Evolutionary conservation across 257 asterid species (phyloP).

Genomic region (Solanum phureja): DNA sequence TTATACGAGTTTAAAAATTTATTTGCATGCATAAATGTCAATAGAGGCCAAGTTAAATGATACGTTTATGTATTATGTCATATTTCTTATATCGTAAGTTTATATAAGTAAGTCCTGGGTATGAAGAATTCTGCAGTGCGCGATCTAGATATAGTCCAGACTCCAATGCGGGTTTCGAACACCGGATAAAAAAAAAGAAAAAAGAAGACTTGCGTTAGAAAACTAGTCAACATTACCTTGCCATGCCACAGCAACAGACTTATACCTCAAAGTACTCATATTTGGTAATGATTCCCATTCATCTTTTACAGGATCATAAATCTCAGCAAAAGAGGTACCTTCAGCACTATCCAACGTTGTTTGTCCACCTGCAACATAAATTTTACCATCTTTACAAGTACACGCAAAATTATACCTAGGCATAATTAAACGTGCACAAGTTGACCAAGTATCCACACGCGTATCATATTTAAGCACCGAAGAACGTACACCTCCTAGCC

Average conservation of each 20-base stretch:
- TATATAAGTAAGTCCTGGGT: not conserved
- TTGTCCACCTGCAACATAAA: conserved; percentile 54
- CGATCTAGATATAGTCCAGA: too few relatives aligned
- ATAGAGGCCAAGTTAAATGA: not conserved
- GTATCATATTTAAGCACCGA: conserved; percentile 37
- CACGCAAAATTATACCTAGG: conserved; percentile 50
- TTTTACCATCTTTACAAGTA: conserved; percentile 23
- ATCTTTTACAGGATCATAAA: conserved; percentile 35
- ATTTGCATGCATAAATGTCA: not conserved
- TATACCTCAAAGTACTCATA: conserved; percentile 51
- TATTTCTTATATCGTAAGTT: not conserved
- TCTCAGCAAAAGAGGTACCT: conserved; percentile 46
- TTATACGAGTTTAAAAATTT: too few relatives aligned
- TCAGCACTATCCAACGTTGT: conserved; percentile 23
- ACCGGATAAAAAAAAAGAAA: too few relatives aligned
- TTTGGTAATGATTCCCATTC: conserved; percentile 39
- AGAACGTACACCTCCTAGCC: conserved; percentile 2
- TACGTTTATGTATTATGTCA: too few relatives aligned
- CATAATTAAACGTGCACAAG: conserved; percentile 25
- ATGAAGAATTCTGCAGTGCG: not conserved
- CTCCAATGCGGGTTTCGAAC: not conserved
- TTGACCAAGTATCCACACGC: conserved; percentile 20
- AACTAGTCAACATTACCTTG: conserved; percentile 6
- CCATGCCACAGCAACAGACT: conserved; percentile 50
- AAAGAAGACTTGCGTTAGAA: not conserved